Percentiles rank a stretch among this genome's conserved stretches.
phyloP scores from a whole-genome alignment of 306 rosid species.

The Albizia julibrissin region DNA sequence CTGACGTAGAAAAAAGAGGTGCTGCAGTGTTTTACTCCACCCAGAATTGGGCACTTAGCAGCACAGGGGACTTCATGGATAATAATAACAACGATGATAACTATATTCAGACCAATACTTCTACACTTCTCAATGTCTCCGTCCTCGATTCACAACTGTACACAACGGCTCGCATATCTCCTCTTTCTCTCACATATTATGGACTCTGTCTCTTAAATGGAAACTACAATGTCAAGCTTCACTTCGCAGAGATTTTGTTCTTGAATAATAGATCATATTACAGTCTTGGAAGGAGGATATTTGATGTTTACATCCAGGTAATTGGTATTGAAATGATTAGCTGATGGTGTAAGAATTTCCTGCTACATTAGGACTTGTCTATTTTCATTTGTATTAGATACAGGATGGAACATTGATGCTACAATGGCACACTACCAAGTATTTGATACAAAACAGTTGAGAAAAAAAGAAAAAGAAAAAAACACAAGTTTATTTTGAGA shows the following conservation, averaged over 20 bases:
- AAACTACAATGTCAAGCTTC: conserved; percentile 3
- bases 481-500: neutral
- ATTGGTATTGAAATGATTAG: neutral
- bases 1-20: neutral
- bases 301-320: conserved; percentile 10
- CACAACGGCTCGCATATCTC: conserved; percentile 1
- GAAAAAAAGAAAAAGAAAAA: neutral
- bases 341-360: neutral
- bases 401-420: neutral
- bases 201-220: conserved; percentile 2
- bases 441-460: neutral
- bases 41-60: conserved; percentile 4
- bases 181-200: conserved; percentile 10
- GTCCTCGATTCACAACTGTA: neutral
- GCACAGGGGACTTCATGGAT: conserved; percentile 10
- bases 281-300: conserved; percentile 1
- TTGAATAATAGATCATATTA: neutral
- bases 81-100: neutral
- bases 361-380: neutral
- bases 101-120: neutral
- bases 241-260: conserved; percentile 1
- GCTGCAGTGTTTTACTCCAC: conserved; percentile 2
- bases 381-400: neutral
- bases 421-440: neutral
- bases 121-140: neutral